Evolutionary conservation across 2,329 filamentous ascomycete genomes (phyloP).

Genomic region (Sporothrix pallida): DNA sequence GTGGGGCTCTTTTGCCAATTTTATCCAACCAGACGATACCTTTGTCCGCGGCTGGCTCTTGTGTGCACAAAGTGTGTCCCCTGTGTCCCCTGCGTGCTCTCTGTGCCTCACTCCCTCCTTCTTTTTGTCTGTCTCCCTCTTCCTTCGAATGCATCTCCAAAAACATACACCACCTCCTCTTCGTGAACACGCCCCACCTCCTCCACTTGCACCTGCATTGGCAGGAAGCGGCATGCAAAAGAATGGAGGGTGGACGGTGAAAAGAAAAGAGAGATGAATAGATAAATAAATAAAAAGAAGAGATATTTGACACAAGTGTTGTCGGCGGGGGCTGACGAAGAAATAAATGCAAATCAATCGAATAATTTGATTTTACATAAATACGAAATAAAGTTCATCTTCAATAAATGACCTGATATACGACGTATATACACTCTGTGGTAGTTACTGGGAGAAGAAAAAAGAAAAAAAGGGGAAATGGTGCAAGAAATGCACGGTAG

Average conservation of each 20-base stretch:
- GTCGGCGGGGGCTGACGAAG: no score
- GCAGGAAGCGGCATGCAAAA: background rate
- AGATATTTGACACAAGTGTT: no score
- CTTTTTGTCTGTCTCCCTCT: slow-evolving; percentile 1
- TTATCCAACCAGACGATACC: background rate
- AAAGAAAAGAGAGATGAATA: background rate
- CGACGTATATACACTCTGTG: no score
- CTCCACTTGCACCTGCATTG: slow-evolving; percentile 6
- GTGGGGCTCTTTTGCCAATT: background rate
- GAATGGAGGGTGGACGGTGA: background rate
- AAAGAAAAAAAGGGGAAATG: background rate
- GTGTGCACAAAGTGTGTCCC: no score
- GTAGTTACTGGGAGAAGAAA: background rate
- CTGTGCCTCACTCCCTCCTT: background rate
- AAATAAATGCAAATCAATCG: no score
- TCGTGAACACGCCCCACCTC: background rate
- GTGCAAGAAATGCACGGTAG: background rate
- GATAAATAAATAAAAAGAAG: background rate
- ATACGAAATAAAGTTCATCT: no score
- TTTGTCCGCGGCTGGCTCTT: no score
- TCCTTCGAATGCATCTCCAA: slow-evolving; percentile 4
- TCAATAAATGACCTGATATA: no score
- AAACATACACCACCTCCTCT: background rate
- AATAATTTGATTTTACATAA: no score
- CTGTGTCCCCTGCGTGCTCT: background rate